Base-by-base conservation (phyloP, 768 basidiomycete genomes). In the Crepidotus variabilis region DNA sequence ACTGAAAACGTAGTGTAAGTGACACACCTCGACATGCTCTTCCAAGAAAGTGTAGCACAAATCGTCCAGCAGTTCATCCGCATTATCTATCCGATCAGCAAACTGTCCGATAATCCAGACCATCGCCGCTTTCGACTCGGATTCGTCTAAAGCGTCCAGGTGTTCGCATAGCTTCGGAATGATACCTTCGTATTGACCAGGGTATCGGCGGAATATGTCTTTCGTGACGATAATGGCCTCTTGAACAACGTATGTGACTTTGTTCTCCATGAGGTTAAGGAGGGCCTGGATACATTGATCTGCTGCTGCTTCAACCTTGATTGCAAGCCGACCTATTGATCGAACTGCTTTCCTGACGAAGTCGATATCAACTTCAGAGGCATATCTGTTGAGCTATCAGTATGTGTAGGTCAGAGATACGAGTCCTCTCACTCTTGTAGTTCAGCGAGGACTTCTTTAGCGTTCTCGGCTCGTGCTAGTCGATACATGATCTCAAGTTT, bases 401-500 rank as follows among this genome's bases (percentile, higher is more conserved):
- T 50, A 16, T 34, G 57, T 22, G 36, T 50, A 47, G 18, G 21
- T 32, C 54, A 47, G 6, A 32, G 32, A 39, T 51, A 51, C 56
- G 36, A 33, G 21, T 28, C 11, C 11, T 71, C 84, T 61, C 69
- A 95, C 93, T 98, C 97, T 72, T 96, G 90, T 20, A 99, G 75
- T 72, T 98, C 97, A 32, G 94, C 87, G 13, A 99, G 76, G 0
- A 99, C 94, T 66, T 98, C 94, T 59, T 80, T 81, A 18, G 91
- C 90, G 69, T 98, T 99, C 67, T 94, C 93, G 57, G 93, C 87
- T n/a, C 92, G 84, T 8, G 95, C 94, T 18, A 99, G 79, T 9
- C 97, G 87, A 71, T 98, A 98, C 92, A 99, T 98, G 66, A 98
- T 98, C 72, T 98, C 97, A 52, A 99, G 78, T 65, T 99, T 98